Conservation (phyloP, 768 basidiomycete species). For the Xerocomus spinulosus region DNA sequence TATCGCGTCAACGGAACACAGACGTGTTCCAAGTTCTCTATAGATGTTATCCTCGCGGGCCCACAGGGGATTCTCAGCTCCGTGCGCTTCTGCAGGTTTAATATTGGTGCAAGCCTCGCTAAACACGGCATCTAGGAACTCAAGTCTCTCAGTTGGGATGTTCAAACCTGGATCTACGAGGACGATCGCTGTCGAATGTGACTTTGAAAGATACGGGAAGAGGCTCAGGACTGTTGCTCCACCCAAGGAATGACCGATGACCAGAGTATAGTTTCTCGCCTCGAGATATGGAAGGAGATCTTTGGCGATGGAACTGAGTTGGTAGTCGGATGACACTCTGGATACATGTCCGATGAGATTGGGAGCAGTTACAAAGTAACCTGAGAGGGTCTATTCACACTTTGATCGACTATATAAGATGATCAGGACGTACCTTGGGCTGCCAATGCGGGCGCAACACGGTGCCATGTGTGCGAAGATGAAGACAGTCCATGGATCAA, state of each 20-base stretch:
- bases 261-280: constrained; percentile 4
- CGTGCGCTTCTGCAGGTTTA: neutral
- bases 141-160: neutral
- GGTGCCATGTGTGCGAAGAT: constrained; percentile 18
- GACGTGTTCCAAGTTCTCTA: constrained; percentile 8
- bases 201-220: constrained; percentile 5
- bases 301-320: constrained; percentile 5
- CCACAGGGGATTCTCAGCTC: constrained; percentile 14
- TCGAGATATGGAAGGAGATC: constrained; percentile 20
- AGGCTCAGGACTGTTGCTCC: constrained; percentile 1
- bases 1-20: constrained; percentile 6
- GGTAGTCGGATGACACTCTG: constrained; percentile 13
- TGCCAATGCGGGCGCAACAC: constrained; percentile 14
- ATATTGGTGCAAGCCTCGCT: neutral
- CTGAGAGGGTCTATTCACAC: constrained; percentile 1
- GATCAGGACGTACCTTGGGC: constrained; percentile 10
- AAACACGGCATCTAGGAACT: neutral
- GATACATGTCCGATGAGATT: constrained; percentile 16
- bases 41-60: constrained; percentile 4
- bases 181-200: constrained; percentile 11
- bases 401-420: too few relatives aligned
- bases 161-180: constrained; percentile 19
- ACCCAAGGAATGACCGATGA: constrained; percentile 23
- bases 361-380: constrained; percentile 23
- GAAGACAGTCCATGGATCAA: constrained; percentile 25